phyloP scores from a whole-genome alignment of 2,329 filamentous ascomycete species.

The Tolypocladium cylindrosporum region DNA sequence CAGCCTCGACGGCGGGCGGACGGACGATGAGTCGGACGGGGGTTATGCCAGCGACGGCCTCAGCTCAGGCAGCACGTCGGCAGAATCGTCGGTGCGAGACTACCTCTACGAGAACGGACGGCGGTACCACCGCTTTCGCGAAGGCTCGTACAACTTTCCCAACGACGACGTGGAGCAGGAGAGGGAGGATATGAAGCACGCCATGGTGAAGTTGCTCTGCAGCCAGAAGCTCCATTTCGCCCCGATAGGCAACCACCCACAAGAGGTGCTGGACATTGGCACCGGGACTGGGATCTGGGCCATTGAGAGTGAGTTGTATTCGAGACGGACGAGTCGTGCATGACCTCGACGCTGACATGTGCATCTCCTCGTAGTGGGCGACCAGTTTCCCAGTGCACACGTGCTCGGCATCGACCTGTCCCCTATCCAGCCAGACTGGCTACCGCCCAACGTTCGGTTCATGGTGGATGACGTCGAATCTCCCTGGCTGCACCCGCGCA shows the following conservation, averaged over 20 bases:
- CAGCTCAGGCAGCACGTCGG: constrained; percentile 26
- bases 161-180: constrained; percentile 53
- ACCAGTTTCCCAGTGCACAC: constrained; percentile 30
- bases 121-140: constrained; percentile 45
- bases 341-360: neutral
- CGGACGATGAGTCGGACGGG: constrained; percentile 18
- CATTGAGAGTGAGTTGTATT: constrained; percentile 34
- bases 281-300: constrained; percentile 52
- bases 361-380: constrained; percentile 29
- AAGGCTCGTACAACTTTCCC: constrained; percentile 46
- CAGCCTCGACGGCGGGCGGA: constrained; percentile 13
- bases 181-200: constrained; percentile 46
- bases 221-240: constrained; percentile 40
- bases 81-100: constrained; percentile 32
- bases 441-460: constrained; percentile 46
- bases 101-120: constrained; percentile 48
- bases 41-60: constrained; percentile 27
- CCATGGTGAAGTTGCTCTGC: constrained; percentile 38
- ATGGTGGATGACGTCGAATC: constrained; percentile 48
- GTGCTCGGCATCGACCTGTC: constrained; percentile 36
- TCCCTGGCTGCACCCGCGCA: constrained; percentile 41
- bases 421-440: constrained; percentile 38
- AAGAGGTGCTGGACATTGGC: constrained; percentile 45
- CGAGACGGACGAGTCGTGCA: neutral
- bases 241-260: constrained; percentile 34